Base-by-base conservation (phyloP, 805 yeast species). In the Yarrowia alimentaria region DNA sequence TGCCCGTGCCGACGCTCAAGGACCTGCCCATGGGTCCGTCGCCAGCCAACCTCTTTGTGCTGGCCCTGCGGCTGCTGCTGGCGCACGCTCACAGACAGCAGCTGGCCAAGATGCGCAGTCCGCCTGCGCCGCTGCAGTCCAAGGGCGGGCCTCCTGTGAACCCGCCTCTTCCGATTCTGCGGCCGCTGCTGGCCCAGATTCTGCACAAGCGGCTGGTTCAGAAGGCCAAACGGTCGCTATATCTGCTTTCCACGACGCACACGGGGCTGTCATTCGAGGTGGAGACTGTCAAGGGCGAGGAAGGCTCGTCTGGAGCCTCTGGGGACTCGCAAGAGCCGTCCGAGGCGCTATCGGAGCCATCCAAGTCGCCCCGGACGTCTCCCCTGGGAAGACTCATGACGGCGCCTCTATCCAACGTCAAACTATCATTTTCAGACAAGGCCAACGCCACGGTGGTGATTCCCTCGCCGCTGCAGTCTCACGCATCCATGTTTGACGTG, bases 41-140 rank as follows among this genome's bases (percentile, higher is more conserved):
- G 37, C 66, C 71, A 50, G 87, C 90, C 5, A 78, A 79, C 50
- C 68, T 76, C 21, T 72, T 83, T 13, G 68, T 75, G 34, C 66
- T 64, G 11, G 76, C 77, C 42, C 65, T 85, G 18, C 79, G 81
- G 56, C 64, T 84, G 21, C 73, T 83, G 72, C 69, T 85, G 13
- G 79, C 83, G 56, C 73, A 80, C 52, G 75, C 77, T 52, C 85
- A 77, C 64, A 53, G 72, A 66, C 51, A 72, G 65, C 58, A 77
- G 69, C 57, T 69, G 70, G 48, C 67, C 61, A 33, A 63, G 66
- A 25, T 42, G 55, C 61, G 40, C 34, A 53, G 45, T 18, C 34
- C 25, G 13, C 62, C 52, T 13, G 19, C 43, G 8, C 60, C 53
- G 6, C 31, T 43, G 14, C 48, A 19, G 30, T 40, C 48, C 3